Percentiles rank a stretch among this genome's conserved stretches.
These are phyloP conservation scores for Populus deltoides DNA, from an alignment of 345 rosid species.

Conservation along the genomic window DNA sequence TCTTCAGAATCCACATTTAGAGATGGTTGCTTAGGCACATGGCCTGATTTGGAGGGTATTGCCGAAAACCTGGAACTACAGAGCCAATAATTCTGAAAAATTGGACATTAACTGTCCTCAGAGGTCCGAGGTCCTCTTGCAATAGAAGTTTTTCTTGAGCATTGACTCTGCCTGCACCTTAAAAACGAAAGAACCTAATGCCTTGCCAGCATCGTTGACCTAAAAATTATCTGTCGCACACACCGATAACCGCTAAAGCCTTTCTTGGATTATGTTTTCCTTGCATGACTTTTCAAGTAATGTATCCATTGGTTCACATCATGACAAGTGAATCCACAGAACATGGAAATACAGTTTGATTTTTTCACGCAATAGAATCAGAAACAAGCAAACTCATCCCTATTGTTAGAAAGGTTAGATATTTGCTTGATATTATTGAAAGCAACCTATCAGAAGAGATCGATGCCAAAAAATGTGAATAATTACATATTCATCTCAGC, in stretches of 20 bases:
- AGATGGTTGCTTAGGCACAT: background rate
- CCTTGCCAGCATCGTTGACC: background rate
- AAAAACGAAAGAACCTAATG: too few relatives aligned
- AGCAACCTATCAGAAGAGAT: background rate
- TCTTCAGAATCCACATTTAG: background rate
- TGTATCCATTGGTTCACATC: background rate
- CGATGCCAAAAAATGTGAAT: background rate
- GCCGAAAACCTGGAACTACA: background rate
- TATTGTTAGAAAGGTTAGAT: background rate
- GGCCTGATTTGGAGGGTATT: too few relatives aligned
- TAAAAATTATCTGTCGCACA: background rate
- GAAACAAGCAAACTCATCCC: background rate
- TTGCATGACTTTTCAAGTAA: background rate
- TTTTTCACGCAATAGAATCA: background rate
- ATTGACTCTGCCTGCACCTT: background rate
- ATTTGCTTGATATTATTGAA: conserved; percentile 1
- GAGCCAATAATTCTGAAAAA: background rate
- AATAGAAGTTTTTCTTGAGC: background rate
- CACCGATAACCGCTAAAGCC: background rate
- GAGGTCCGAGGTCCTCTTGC: background rate
- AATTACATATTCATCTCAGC: background rate
- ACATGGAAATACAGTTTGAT: background rate
- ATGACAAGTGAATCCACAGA: background rate
- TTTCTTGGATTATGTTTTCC: background rate
- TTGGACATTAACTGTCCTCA: background rate